phyloP scores from a whole-genome alignment of 1,284 basidiomycete genomes.

The Neotropicomus parvogracilis region DNA sequence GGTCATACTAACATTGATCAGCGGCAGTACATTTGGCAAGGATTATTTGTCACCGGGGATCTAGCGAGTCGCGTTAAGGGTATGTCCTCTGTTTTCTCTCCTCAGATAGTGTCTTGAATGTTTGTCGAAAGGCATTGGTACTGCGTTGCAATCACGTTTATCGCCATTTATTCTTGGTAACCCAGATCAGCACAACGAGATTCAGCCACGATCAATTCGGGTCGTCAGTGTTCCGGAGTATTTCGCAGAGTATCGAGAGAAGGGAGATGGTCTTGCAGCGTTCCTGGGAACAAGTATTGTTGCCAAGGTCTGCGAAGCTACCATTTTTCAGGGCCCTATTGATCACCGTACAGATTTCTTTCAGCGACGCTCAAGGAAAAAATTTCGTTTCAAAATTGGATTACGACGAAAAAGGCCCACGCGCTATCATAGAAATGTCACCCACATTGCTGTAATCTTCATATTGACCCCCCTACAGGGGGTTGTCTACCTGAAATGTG shows the following conservation, averaged over 20 bases:
- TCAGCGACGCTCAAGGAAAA: constrained; percentile 60
- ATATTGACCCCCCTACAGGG: constrained; percentile 1
- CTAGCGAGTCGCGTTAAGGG: constrained; percentile 75
- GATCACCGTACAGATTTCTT: constrained; percentile 39
- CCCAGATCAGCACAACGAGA: constrained; percentile 62
- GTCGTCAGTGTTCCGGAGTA: constrained; percentile 84
- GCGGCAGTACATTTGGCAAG: constrained; percentile 74
- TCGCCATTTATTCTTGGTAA: constrained; percentile 61
- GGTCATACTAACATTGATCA: constrained; percentile 58
- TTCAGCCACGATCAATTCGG: constrained; percentile 66
- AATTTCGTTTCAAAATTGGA: constrained; percentile 76
- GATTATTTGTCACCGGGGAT: constrained; percentile 81
- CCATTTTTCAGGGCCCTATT: constrained; percentile 7
- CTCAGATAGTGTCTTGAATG: not conserved
- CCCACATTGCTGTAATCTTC: constrained; percentile 56
- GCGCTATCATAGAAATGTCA: constrained; percentile 68
- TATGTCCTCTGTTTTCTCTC: constrained; percentile 27
- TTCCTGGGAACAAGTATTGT: constrained; percentile 87
- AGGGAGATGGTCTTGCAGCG: constrained; percentile 76
- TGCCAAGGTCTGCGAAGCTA: constrained; percentile 60
- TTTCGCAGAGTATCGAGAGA: constrained; percentile 87
- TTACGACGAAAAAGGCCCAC: constrained; percentile 68
- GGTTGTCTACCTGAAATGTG: constrained; percentile 14
- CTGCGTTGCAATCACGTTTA: constrained; percentile 74
- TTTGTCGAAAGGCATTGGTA: constrained; percentile 51